Evolutionary conservation across 805 yeast species (phyloP).

Genomic region (Maudiozyma turicensis): DNA sequence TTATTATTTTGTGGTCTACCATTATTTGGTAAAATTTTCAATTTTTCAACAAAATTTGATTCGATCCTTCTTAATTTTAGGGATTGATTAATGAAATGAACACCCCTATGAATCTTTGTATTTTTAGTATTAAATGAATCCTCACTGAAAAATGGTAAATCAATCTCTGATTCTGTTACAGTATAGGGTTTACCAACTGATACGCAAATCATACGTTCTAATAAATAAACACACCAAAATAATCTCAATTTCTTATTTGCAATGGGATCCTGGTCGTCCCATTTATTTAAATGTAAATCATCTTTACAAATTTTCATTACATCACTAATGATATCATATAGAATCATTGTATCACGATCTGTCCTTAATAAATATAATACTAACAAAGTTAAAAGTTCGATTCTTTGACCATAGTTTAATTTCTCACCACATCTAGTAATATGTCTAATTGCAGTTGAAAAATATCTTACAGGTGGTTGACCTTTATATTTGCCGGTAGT

Average conservation of each 20-base stretch:
- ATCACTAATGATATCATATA: slow-evolving; percentile 44
- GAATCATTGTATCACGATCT: slow-evolving; percentile 47
- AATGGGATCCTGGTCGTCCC: slow-evolving; percentile 18
- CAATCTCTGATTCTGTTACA: slow-evolving; percentile 41
- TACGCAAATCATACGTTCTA: slow-evolving; percentile 52
- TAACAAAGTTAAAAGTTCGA: slow-evolving; percentile 43
- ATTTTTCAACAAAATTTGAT: slow-evolving; percentile 45
- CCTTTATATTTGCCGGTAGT: slow-evolving; percentile 48
- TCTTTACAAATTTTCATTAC: slow-evolving; percentile 38
- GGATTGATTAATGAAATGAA: slow-evolving; percentile 47
- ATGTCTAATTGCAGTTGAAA: slow-evolving; percentile 51
- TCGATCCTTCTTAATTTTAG: slow-evolving; percentile 50
- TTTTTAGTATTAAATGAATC: slow-evolving; percentile 27
- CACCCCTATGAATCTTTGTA: slow-evolving; percentile 25
- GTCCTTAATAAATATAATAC: slow-evolving; percentile 50
- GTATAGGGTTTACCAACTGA: slow-evolving; percentile 52
- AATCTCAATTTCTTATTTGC: slow-evolving; percentile 39
- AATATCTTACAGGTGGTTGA: slow-evolving; percentile 44
- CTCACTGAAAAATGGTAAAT: slow-evolving; percentile 42
- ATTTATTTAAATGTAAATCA: slow-evolving; percentile 19
- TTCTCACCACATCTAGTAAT: slow-evolving; percentile 37
- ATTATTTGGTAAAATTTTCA: slow-evolving; percentile 32
- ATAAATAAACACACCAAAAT: slow-evolving; percentile 56
- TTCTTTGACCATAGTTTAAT: slow-evolving; percentile 36
- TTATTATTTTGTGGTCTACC: slow-evolving; percentile 1